Base-by-base conservation (phyloP, 192 early-diverging fungal species). In the Lobosporangium transversale region DNA sequence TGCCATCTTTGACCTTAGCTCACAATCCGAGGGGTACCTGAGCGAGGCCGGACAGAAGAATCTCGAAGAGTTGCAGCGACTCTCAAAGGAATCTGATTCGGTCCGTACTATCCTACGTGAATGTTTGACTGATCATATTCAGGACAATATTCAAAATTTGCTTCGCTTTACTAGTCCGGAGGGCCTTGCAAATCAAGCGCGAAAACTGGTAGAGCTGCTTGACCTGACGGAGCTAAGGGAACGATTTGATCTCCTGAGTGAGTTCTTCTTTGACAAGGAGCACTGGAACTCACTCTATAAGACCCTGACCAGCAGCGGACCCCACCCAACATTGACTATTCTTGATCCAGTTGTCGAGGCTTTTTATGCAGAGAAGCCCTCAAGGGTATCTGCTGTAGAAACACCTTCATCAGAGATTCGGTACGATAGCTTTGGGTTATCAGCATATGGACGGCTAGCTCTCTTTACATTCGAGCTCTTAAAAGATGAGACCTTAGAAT, bases 381-480 rank as follows among this genome's bases (percentile, higher is more conserved):
- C 52, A 18, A 29, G 36, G 0, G 47, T 20, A 8, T 24, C 6
- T 0, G n/a, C 11, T 21, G 18, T 26, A 0, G 48, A 56, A 59
- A 45, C 37, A 15, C 18, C 67, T 59, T 10, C 18, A 8, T 12
- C 21, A 0, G 11, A 21, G 20, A 51, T 79, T 5, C 30, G 52
- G 7, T 87, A 84, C 49, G 86, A 87, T 63, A 60, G 78, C 10
- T 83, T 82, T 81, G 86, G 84, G 9, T 54, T 85, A 12, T 84
- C 82, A 14, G 53, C 81, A 9, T 87, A 81, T 26, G 84, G 75
- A 30, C 74, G 86, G 2, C 36, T 79, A 40, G 78, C 70, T 0
- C 45, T 87, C 0, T 87, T 85, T 50, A 68, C 71, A 18, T 68
- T 73, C 23, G 81, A 81, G 47, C 62, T 79, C 24, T 52, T 84